phyloP scores from a whole-genome alignment of 2,329 filamentous ascomycete genomes.

The Monilinia fructicola region DNA sequence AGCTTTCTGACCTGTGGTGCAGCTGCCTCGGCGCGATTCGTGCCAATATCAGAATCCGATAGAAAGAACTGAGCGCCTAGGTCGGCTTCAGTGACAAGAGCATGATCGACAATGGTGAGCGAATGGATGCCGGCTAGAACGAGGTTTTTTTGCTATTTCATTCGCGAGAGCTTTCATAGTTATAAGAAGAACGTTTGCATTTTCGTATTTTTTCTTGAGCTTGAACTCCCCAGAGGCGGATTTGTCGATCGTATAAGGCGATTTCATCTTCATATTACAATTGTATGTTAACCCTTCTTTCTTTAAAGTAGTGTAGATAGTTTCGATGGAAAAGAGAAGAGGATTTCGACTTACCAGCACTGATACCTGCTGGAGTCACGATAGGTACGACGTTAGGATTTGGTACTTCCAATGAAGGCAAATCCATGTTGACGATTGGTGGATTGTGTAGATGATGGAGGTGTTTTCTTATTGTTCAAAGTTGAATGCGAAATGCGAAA shows the following conservation, averaged over 20 bases:
- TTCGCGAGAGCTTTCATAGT: constrained; percentile 85
- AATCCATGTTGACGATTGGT: background rate
- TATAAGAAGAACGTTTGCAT: constrained; percentile 85
- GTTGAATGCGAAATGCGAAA: constrained; percentile 6
- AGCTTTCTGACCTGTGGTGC: constrained; percentile 75
- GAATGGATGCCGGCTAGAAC: constrained; percentile 90
- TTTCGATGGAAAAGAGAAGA: background rate
- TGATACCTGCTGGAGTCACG: constrained; percentile 37
- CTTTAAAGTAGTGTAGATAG: background rate
- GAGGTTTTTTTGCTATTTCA: constrained; percentile 94
- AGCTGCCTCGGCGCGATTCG: constrained; percentile 82
- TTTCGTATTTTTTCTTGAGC: constrained; percentile 91
- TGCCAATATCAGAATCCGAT: constrained; percentile 65
- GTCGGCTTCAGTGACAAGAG: constrained; percentile 73
- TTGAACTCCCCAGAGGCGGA: constrained; percentile 93
- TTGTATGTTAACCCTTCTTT: background rate
- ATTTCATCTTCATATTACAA: constrained; percentile 71
- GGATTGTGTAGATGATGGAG: too few relatives aligned
- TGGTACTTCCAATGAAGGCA: constrained; percentile 6
- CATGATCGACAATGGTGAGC: constrained; percentile 82
- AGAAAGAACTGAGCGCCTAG: constrained; percentile 83
- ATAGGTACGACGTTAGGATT: constrained; percentile 20
- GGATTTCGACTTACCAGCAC: constrained; percentile 41
- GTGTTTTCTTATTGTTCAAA: background rate
- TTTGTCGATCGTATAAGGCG: constrained; percentile 94